Evolutionary conservation across 352 stramenopile genomes (phyloP), one percentile per base, ranked within the genome.

Genomic region (Pythium plurisporium): DNA sequence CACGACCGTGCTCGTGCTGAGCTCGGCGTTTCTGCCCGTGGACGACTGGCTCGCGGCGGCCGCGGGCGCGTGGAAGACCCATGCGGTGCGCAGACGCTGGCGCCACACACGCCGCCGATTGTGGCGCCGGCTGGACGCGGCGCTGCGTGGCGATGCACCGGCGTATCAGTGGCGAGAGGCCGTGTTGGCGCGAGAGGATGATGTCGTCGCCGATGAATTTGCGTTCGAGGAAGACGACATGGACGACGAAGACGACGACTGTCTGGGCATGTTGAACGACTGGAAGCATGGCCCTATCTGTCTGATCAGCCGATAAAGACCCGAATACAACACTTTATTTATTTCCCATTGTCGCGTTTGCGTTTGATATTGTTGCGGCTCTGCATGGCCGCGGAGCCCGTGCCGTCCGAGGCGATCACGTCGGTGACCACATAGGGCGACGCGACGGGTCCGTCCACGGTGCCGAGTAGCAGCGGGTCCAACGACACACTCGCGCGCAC

Each of bases 321-420:
- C 38, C 17, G n/a, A 8, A 23, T 15, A 5, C 22, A 29, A 56
- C 30, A 42, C 40, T 46, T 33, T 15, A 52, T 53, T 30, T 45
- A 53, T 53, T 60, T 44, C 44, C 59, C 58, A 44, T 69, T 70
- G 62, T 92, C 82, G 12, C 82, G 80, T 64, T 94, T 94, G 36
- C 85, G 82, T 62, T 94, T 94, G 55, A 94, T 69, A 59, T 92
- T 94, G 65, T 94, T 87, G 54, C 85, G 82, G 59, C 82, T 93
- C 56, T 94, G 78, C 85, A 94, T 94, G 37, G 69, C 73, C 11
- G 70, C 69, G 8, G 85, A 85, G 15, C 85, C 85, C 0, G 85
- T 91, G 59, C 85, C 85, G 40, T 91, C 80, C 7, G 79, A 75
- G 22, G 77, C 46, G 15, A 94, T 63, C 27, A 91, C 74, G 57